Conservation (phyloP, 176 grass and related monocot species). For the Rhynchospora breviuscula region DNA sequence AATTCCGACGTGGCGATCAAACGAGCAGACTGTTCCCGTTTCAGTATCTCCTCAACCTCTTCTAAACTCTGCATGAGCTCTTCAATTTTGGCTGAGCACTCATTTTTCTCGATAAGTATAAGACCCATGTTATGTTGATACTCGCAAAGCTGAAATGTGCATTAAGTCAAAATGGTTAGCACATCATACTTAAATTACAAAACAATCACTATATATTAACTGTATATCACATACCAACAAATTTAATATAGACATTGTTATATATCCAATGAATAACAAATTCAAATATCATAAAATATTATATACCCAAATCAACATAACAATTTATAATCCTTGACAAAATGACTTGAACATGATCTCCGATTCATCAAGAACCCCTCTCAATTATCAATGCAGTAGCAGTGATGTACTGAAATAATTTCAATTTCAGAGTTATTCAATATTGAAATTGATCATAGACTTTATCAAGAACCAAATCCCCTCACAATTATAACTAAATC, state of each 20-base stretch:
- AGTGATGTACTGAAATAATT: not conserved
- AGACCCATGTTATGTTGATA: constrained; percentile 95
- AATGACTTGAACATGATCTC: not conserved
- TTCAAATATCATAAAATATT: too few relatives aligned
- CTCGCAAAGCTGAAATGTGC: constrained; percentile 58
- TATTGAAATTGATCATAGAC: not conserved
- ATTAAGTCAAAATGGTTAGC: not conserved
- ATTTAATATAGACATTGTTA: not conserved
- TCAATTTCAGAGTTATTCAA: not conserved
- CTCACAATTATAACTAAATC: not conserved
- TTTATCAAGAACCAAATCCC: not conserved
- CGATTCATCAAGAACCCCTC: not conserved
- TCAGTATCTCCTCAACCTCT: constrained; percentile 67
- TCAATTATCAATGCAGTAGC: not conserved
- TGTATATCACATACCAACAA: not conserved
- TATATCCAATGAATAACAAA: not conserved
- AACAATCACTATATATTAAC: constrained; percentile 10
- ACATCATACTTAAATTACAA: not conserved
- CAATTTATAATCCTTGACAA: not conserved
- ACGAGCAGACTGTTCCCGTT: constrained; percentile 77
- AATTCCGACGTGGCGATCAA: constrained; percentile 74
- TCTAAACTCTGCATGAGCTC: constrained; percentile 49
- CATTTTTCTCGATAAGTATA: constrained; percentile 92
- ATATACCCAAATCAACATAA: too few relatives aligned
- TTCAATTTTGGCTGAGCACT: constrained; percentile 50